These are phyloP conservation scores for Pseudogymnoascus sp. DNA, from an alignment of 2,329 filamentous ascomycete species.

Conservation along the genomic window DNA sequence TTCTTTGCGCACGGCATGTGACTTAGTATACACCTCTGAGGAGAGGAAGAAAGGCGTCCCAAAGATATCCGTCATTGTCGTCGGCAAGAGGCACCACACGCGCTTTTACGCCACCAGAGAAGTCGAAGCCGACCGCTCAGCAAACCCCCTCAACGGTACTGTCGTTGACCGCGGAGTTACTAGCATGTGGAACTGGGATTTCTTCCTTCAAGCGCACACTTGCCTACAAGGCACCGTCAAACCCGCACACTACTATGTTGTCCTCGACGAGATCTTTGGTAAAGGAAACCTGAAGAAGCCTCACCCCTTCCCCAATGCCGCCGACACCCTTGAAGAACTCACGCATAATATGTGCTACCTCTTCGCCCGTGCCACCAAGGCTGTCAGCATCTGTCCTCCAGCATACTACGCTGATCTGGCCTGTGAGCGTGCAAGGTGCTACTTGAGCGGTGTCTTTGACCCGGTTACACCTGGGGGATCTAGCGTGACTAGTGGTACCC, in stretches of 20 bases:
- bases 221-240: conserved; percentile 77
- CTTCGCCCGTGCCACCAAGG: conserved; percentile 79
- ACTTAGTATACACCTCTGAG: conserved; percentile 45
- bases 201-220: conserved; percentile 74
- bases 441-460: conserved; percentile 59
- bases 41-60: conserved; percentile 44
- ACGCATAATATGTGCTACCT: conserved; percentile 78
- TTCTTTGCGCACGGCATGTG: conserved; percentile 57
- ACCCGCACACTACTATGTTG: conserved; percentile 76
- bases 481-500: conserved; percentile 21
- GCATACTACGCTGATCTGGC: conserved; percentile 88
- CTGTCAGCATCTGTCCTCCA: conserved; percentile 78
- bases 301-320: conserved; percentile 34
- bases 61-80: conserved; percentile 65
- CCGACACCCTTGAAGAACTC: conserved; percentile 61
- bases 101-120: conserved; percentile 68
- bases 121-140: conserved; percentile 43
- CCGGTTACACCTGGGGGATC: conserved; percentile 18
- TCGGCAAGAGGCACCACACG: conserved; percentile 83
- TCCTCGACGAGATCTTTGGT: conserved; percentile 61
- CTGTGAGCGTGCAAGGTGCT: conserved; percentile 67
- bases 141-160: conserved; percentile 69
- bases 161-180: conserved; percentile 81
- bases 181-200: conserved; percentile 69
- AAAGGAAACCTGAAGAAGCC: conserved; percentile 20